Base-by-base conservation (phyloP, 805 yeast genomes). In the Candida loeiensis region DNA sequence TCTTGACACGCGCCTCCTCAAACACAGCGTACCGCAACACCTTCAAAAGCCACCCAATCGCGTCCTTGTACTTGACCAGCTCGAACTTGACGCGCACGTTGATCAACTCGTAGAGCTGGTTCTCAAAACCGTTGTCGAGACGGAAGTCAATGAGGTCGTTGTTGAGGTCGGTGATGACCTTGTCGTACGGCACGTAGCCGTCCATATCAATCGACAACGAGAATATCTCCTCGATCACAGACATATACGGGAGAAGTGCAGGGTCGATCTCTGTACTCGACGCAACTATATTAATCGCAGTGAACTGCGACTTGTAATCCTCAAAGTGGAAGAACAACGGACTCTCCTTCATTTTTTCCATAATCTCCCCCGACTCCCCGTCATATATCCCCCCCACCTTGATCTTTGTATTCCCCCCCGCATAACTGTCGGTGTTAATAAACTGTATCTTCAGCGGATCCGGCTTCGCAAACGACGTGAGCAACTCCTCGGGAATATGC, bases 401-500 rank as follows among this genome's bases (percentile, higher is more conserved):
- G 25, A 34, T 39, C 26, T 7, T 51, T 12, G 61, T 48, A 2
- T 33, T 15, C 9, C 87, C 83, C 6, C 79, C 78, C 6, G 76
- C 74, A 31, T 85, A 80, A 1, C 93, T 75, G 8, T 68, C 62
- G 0, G 96, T 82, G 19, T 75, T 51, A 45, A 88, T 85, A 53
- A 93, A 88, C 5, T 73, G 63, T 36, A 93, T 87, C 34, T 74
- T 75, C 1, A 82, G 67, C 0, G 93, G 89, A 54, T 88, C 86
- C 4, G 95, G 90, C 17, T 76, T 73, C 3, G 76, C 76, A 60
- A 88, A 89, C 18, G 70, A 55, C 3, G 73, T 64, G 14, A 91
- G 58, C 4, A 89, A 63, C 1, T 71, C 72, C 8, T 76, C 73
- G 0, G 98, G 97, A 45, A 93, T 84, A 16, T 85, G 83, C n/a